Percentiles rank a stretch among this genome's conserved stretches.
These are phyloP conservation scores for Opeltia flavorubescens DNA, from an alignment of 495 filamentous ascomycete genomes.

Conservation along the genomic window DNA sequence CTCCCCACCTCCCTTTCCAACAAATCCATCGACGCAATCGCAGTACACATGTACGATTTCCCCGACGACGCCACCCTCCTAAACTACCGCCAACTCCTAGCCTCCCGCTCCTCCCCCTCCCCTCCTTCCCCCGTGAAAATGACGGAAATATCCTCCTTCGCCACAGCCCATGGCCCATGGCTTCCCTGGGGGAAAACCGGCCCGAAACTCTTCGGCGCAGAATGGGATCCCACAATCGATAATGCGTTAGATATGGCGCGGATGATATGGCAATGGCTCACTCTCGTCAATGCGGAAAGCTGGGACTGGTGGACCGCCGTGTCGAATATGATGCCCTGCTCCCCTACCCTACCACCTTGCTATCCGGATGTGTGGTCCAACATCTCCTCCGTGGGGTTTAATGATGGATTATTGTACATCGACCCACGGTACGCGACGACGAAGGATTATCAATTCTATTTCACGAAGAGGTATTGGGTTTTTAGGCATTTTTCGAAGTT, in stretches of 20 bases:
- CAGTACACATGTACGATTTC: constrained; percentile 10
- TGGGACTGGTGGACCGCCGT: constrained; percentile 11
- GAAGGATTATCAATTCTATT: constrained; percentile 7
- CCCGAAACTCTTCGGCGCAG: background rate
- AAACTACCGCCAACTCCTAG: constrained; percentile 6
- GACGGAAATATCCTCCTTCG: constrained; percentile 8
- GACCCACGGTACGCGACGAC: constrained; percentile 1
- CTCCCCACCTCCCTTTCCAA: background rate
- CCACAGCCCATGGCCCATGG: background rate
- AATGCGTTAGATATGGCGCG: constrained; percentile 10
- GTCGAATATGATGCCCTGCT: constrained; percentile 10
- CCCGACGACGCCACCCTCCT: constrained; percentile 9
- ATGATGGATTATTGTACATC: constrained; percentile 9
- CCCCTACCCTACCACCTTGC: background rate
- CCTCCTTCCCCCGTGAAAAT: constrained; percentile 6
- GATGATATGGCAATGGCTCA: constrained; percentile 9
- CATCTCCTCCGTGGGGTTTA: background rate
- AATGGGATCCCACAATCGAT: constrained; percentile 6
- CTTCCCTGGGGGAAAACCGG: constrained; percentile 4
- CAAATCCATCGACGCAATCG: constrained; percentile 7
- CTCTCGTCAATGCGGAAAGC: constrained; percentile 9
- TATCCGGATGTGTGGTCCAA: background rate
- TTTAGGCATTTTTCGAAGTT: constrained; percentile 8
- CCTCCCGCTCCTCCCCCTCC: background rate
- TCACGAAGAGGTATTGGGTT: constrained; percentile 10